A percentile compares a stretch with the other conserved stretches of the same genome.
phyloP scores from a whole-genome alignment of 2,329 filamentous ascomycete genomes.

The Furcasterigmium furcatum region DNA sequence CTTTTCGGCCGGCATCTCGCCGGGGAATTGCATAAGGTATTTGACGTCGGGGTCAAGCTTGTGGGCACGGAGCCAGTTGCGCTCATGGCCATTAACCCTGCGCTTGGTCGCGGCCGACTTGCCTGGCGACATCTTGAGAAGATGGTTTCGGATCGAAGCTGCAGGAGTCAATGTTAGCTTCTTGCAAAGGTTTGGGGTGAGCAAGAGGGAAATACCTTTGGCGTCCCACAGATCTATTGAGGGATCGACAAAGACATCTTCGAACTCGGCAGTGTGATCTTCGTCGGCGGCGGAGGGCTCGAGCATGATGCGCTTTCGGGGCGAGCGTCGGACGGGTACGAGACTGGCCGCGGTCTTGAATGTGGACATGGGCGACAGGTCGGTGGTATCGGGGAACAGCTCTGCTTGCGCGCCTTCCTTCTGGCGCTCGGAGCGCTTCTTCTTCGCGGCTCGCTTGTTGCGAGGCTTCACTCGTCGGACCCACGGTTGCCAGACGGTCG shows the following conservation, averaged over 20 bases:
- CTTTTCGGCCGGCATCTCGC: constrained; percentile 1
- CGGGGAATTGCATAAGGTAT: constrained; percentile 1
- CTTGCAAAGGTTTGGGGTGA: not conserved
- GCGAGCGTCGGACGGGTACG: not conserved
- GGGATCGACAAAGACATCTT: not conserved
- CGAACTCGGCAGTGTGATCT: not conserved
- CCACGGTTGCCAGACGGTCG: too few species aligned
- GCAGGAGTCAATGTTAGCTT: not conserved
- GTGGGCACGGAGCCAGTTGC: constrained; percentile 2
- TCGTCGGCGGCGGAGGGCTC: not conserved
- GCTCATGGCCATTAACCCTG: not conserved
- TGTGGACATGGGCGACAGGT: not conserved
- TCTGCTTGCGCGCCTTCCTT: too few species aligned
- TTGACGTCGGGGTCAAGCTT: constrained; percentile 3
- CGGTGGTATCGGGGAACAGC: not conserved
- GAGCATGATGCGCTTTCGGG: not conserved
- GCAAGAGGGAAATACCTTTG: not conserved
- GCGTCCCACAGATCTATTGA: not conserved
- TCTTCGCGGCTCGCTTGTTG: too few species aligned
- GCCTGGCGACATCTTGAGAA: not conserved
- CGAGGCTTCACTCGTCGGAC: too few species aligned
- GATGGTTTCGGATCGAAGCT: not conserved
- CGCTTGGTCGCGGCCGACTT: not conserved
- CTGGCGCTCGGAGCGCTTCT: too few species aligned
- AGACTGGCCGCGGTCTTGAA: not conserved